Conservation (phyloP, 1,139 yeast species). For the Kurtzmaniella quercitrusa region DNA sequence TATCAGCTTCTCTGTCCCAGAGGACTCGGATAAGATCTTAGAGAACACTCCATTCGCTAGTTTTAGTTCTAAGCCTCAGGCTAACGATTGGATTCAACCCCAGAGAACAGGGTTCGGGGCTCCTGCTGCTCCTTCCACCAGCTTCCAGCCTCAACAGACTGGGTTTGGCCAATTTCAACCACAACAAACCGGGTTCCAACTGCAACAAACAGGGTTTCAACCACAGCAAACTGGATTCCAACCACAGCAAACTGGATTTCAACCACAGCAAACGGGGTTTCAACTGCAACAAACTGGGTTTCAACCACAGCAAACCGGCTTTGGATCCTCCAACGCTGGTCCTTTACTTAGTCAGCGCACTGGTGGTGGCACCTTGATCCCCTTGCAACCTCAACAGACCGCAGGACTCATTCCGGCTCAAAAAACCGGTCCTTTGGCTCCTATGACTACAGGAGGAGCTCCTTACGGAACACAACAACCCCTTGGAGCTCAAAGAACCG, state of each 20-base stretch:
- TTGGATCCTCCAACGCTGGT: conserved; percentile 3
- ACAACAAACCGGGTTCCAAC: conserved; percentile 6
- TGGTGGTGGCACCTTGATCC: conserved; percentile 41
- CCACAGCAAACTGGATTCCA: conserved; percentile 1
- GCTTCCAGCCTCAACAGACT: conserved; percentile 5
- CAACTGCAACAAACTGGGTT: background rate
- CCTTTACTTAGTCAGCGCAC: conserved; percentile 34
- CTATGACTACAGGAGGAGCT: conserved; percentile 14
- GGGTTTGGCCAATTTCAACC: conserved; percentile 12
- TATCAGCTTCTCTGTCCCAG: conserved; percentile 76
- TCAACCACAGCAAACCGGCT: conserved; percentile 2
- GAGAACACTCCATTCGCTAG: conserved; percentile 47
- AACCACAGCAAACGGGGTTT: conserved; percentile 8
- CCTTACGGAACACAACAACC: conserved; percentile 14
- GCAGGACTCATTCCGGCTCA: conserved; percentile 45
- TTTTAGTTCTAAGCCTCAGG: conserved; percentile 15
- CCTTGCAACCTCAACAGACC: conserved; percentile 47
- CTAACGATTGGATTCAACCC: conserved; percentile 26
- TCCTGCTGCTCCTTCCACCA: conserved; percentile 8
- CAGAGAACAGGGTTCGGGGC: conserved; percentile 23
- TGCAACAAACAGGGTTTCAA: background rate
- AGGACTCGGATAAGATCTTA: conserved; percentile 40
- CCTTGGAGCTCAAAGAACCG: conserved; percentile 17
- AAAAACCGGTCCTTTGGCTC: conserved; percentile 27
- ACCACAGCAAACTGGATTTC: conserved; percentile 10